These are phyloP conservation scores for Akanthomyces muscarius DNA, from an alignment of 2,329 filamentous ascomycete genomes.

Conservation along the genomic window DNA sequence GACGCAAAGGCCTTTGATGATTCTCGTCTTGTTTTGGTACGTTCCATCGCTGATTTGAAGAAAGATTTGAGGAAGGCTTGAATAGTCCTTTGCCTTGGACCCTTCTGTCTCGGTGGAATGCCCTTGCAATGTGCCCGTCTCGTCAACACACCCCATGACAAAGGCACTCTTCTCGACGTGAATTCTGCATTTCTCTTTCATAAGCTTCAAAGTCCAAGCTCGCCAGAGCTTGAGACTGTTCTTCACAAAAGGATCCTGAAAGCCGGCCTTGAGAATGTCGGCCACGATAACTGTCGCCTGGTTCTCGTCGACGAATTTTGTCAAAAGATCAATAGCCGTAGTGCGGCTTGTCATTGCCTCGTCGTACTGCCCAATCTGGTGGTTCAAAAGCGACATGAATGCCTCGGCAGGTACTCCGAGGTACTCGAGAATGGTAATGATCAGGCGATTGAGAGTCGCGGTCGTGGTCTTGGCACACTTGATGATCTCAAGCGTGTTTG, in stretches of 20 bases:
- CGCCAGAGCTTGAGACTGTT: conserved; percentile 81
- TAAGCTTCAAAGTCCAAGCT: conserved; percentile 79
- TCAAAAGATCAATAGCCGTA: conserved; percentile 64
- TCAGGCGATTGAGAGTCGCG: conserved; percentile 83
- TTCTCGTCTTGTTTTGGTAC: conserved; percentile 50
- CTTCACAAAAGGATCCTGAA: conserved; percentile 81
- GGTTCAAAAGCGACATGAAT: conserved; percentile 64
- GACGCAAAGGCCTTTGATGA: conserved; percentile 74
- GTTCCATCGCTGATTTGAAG: conserved; percentile 67
- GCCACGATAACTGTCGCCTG: conserved; percentile 72
- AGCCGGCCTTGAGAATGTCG: conserved; percentile 72
- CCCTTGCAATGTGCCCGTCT: conserved; percentile 71
- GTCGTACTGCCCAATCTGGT: conserved; percentile 66
- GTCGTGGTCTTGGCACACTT: conserved; percentile 70
- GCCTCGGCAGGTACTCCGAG: conserved; percentile 66
- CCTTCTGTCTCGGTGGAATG: conserved; percentile 52
- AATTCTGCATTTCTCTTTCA: conserved; percentile 91
- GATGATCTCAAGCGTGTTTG: conserved; percentile 79
- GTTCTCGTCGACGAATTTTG: conserved; percentile 78
- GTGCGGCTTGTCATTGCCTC: conserved; percentile 62
- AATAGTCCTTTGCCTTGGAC: conserved; percentile 38
- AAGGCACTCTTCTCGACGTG: conserved; percentile 79
- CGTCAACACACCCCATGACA: conserved; percentile 83
- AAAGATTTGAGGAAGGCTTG: conserved; percentile 78
- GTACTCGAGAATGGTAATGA: conserved; percentile 77